Base-by-base conservation (phyloP, 495 filamentous ascomycete genomes). In the Annulohypoxylon bovei region DNA sequence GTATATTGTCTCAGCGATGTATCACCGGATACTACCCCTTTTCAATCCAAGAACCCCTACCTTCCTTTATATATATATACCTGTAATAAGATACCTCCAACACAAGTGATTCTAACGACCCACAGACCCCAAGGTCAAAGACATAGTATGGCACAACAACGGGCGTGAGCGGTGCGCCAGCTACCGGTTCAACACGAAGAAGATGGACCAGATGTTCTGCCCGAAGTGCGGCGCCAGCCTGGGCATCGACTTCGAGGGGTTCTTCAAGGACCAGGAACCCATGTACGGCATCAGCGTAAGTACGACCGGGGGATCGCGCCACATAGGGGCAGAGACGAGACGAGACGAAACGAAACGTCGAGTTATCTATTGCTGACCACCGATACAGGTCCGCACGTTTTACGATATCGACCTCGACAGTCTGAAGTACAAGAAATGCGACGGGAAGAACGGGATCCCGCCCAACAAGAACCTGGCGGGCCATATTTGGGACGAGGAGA, bases 171-270 rank as follows among this genome's bases (percentile, higher is more conserved):
- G 75, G 22, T 76, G 73, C 54, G 64, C 71, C 11, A 59, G 39
- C 52, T 78, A 78, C 74, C 71, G 62, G 37, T 78, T 78, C 76
- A 78, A 78, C 72, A 68, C 71, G 18, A 78, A 75, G 61, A 9
- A 58, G 5, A 74, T 73, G 66, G 72, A 77, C 30, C 76, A 78
- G 55, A 72, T 78, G 68, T 78, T 78, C 62, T 78, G 76, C 42
- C 72, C 72, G 22, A 72, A 78, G 39, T 78, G 76, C 70, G 71
- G 76, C 27, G 27, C 72, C 33, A 74, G 70, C 62, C 56, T 78
- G n/a, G 76, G 76, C 44, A 78, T 78, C 39, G 75, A 78, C 52
- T 78, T 78, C 56, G 28, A 35, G 5, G 65, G 70, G 1, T 11
- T 52, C 7, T 33, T 60, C 23, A 53, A 65, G 37, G 60, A 71